Evolutionary conservation across 2,329 filamentous ascomycete genomes (phyloP), one percentile per base, ranked within the genome.

Genomic region (Cladosporium sp.): DNA sequence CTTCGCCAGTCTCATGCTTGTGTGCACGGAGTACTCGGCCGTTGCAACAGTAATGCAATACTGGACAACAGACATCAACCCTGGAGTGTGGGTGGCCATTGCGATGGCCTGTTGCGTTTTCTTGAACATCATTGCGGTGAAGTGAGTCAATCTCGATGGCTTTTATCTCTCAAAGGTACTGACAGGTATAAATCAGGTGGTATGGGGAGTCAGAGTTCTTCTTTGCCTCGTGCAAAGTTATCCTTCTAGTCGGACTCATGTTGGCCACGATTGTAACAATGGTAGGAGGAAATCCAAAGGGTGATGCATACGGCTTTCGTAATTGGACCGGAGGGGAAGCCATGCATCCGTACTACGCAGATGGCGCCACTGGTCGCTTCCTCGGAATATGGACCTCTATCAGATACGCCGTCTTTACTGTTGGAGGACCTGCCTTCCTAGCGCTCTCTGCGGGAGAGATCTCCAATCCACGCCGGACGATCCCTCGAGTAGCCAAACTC

Each of bases 351-450:
- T 65, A 66, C 59, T 43, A 63, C 18, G 59, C 59, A 3, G 67
- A 64, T 21, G 68, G 68, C 2, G 30, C 63, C 23, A 63, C 63
- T 32, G 46, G 54, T 16, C 60, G 60, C 49, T 63, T 63, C 18
- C 54, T 69, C 23, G 68, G 66, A 6, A 65, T 96, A 69, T 75
- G 93, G 49, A 86, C 90, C 69, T 93, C 90, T 71, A 79, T 92
- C 18, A 91, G 92, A 66, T 85, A 88, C 67, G 89, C 89, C 2
- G 85, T 86, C 43, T 90, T 91, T 73, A 88, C 87, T 1, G 85
- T 90, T 67, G 49, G 60, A 21, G 60, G 60, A 1, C 60, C 60
- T 21, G 66, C 67, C 10, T 58, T 70, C 25, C 67, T 72, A 25
- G 70, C 70, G 1, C 39, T 72, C 1, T 71, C 72, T 6, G 72